phyloP scores from a whole-genome alignment of 2,329 filamentous ascomycete species.

The Emergomyces orientalis region DNA sequence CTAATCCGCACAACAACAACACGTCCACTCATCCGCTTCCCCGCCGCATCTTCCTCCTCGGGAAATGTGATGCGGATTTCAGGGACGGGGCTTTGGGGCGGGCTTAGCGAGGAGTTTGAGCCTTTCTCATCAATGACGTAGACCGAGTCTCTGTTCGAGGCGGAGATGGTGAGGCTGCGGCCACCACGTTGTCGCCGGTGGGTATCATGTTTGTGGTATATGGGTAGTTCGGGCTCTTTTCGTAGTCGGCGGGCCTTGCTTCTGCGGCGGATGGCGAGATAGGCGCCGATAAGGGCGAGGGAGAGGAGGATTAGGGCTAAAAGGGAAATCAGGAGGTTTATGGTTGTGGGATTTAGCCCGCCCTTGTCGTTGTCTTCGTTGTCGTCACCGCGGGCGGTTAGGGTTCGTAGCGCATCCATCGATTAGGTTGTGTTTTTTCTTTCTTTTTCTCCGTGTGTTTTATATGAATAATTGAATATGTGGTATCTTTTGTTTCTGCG shows the following conservation, averaged over 20 bases:
- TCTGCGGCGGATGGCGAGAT: slow-evolving; percentile 64
- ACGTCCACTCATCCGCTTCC: slow-evolving; percentile 71
- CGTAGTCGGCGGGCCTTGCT: slow-evolving; percentile 49
- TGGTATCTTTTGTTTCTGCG: neutral
- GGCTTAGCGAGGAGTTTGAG: slow-evolving; percentile 61
- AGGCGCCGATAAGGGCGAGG: slow-evolving; percentile 55
- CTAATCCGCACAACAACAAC: slow-evolving; percentile 88
- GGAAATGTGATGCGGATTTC: slow-evolving; percentile 98
- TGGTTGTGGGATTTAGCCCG: slow-evolving; percentile 51
- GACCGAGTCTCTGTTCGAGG: slow-evolving; percentile 56
- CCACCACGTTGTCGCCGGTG: slow-evolving; percentile 38
- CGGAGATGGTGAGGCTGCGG: slow-evolving; percentile 50
- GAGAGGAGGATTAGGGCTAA: slow-evolving; percentile 67
- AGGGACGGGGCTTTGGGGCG: slow-evolving; percentile 75
- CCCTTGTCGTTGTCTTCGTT: slow-evolving; percentile 32
- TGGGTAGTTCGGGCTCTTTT: slow-evolving; percentile 47
- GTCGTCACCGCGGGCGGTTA: slow-evolving; percentile 43
- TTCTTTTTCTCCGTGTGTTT: neutral
- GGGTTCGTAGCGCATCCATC: slow-evolving; percentile 36
- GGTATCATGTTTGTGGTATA: slow-evolving; percentile 48
- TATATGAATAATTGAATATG: neutral
- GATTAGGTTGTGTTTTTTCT: slow-evolving; percentile 10
- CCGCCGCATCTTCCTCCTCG: slow-evolving; percentile 71
- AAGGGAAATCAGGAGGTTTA: slow-evolving; percentile 70
- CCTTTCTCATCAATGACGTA: slow-evolving; percentile 73